Evolutionary conservation across 2,329 filamentous ascomycete species (phyloP).

Genomic region (Cytospora chrysosperma): DNA sequence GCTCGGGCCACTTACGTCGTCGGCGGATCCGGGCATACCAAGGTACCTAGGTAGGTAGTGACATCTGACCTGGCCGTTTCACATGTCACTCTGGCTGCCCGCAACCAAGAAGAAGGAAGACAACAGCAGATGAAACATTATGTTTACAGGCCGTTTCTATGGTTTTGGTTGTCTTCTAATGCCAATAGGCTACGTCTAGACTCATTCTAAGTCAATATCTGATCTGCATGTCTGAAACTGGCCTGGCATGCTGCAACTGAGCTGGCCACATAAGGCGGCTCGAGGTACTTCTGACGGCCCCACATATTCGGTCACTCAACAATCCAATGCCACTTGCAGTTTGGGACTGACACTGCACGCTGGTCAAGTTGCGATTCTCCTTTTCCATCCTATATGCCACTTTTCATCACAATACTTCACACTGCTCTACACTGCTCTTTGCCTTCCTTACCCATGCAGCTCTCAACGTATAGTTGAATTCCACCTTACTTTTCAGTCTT

Average conservation of each 20-base stretch:
- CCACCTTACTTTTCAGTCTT: background rate
- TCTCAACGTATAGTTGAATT: background rate
- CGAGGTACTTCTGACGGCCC: background rate
- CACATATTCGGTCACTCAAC: constrained; percentile 23
- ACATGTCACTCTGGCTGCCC: constrained; percentile 19
- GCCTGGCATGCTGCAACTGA: constrained; percentile 7
- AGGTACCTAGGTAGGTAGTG: no score
- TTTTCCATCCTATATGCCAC: constrained; percentile 17
- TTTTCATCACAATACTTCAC: constrained; percentile 15
- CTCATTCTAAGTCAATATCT: background rate
- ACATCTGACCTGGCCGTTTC: constrained; percentile 15
- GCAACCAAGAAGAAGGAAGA: background rate
- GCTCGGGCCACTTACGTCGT: constrained; percentile 9
- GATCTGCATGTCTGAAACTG: constrained; percentile 5
- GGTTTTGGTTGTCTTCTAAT: background rate
- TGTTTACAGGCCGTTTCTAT: background rate
- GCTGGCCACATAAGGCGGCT: constrained; percentile 1
- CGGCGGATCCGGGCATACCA: constrained; percentile 18
- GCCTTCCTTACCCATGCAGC: background rate
- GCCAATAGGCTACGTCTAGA: background rate
- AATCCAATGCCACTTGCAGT: constrained; percentile 15
- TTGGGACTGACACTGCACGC: constrained; percentile 1
- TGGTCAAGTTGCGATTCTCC: constrained; percentile 15
- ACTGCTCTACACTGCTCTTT: background rate
- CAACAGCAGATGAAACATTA: background rate